Conservation (phyloP, 2,329 filamentous ascomycete genomes). For the Madurella fahalii region DNA sequence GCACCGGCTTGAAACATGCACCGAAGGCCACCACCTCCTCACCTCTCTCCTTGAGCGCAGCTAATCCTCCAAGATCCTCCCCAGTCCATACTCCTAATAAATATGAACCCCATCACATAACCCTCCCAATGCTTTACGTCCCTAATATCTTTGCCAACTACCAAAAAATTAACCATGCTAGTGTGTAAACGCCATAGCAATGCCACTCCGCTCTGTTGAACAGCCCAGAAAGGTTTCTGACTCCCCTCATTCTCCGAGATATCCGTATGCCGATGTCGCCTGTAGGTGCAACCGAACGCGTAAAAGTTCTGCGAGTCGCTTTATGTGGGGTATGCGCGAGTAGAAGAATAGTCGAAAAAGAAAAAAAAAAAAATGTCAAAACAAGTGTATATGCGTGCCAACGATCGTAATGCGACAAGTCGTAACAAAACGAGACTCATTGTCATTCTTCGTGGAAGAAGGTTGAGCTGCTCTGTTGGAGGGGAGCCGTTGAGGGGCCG, state of each 20-base stretch:
- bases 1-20: neutral
- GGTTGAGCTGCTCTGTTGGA: conserved; percentile 42
- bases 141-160: conserved; percentile 1
- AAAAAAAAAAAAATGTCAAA: neutral
- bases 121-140: conserved; percentile 6
- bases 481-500: conserved; percentile 51
- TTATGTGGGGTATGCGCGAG: conserved; percentile 12
- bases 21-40: neutral
- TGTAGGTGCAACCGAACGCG: neutral
- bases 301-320: neutral
- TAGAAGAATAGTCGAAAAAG: conserved; percentile 4
- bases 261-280: conserved; percentile 10
- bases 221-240: conserved; percentile 10
- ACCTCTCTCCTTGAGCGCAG: neutral
- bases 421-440: neutral
- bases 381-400: conserved; percentile 5
- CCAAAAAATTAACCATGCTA: conserved; percentile 9
- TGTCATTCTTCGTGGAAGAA: conserved; percentile 15
- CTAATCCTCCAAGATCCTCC: neutral
- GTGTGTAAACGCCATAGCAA: conserved; percentile 21
- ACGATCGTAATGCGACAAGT: neutral
- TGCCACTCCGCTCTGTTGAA: conserved; percentile 9
- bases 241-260: conserved; percentile 7
- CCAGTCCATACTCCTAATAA: neutral
- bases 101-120: neutral